Percentiles rank a stretch among this genome's conserved stretches.
phyloP scores from a whole-genome alignment of 2,329 filamentous ascomycete genomes.

The Chaetomiaceae sp. region DNA sequence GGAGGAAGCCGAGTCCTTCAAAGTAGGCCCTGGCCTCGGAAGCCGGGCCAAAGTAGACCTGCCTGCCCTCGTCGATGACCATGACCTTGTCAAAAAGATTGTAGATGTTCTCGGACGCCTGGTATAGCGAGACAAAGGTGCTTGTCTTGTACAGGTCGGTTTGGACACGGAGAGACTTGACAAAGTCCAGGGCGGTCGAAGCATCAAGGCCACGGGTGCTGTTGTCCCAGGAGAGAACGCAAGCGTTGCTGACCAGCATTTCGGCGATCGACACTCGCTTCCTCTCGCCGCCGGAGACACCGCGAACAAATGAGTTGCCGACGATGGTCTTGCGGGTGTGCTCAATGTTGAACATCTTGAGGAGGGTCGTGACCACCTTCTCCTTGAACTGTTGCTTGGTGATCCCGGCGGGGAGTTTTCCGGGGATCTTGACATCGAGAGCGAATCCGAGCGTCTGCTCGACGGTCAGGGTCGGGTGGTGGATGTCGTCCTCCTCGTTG shows the following conservation, averaged over 20 bases:
- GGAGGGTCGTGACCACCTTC: slow-evolving; percentile 65
- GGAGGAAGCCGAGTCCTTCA: slow-evolving; percentile 68
- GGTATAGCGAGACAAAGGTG: slow-evolving; percentile 82
- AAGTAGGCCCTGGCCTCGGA: slow-evolving; percentile 68
- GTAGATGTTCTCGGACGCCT: slow-evolving; percentile 79
- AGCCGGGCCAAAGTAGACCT: slow-evolving; percentile 70
- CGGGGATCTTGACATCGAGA: slow-evolving; percentile 76
- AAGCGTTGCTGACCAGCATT: slow-evolving; percentile 71
- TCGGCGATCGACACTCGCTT: slow-evolving; percentile 81
- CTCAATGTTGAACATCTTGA: slow-evolving; percentile 93
- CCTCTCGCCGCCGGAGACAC: slow-evolving; percentile 73
- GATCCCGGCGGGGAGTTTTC: slow-evolving; percentile 70
- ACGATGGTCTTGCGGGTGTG: slow-evolving; percentile 83
- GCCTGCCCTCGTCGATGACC: slow-evolving; percentile 69
- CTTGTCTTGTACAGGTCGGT: slow-evolving; percentile 80
- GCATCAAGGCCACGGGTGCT: slow-evolving; percentile 52
- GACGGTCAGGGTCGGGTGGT: slow-evolving; percentile 80
- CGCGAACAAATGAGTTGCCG: slow-evolving; percentile 74
- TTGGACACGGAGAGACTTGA: slow-evolving; percentile 65
- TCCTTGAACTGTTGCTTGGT: slow-evolving; percentile 68
- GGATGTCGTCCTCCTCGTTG: slow-evolving; percentile 81
- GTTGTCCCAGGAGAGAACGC: slow-evolving; percentile 72
- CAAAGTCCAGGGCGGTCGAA: slow-evolving; percentile 50
- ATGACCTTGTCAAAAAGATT: slow-evolving; percentile 77
- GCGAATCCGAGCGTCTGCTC: slow-evolving; percentile 84